Evolutionary conservation across 345 rosid genomes (phyloP), one percentile per base, ranked within the genome.

Genomic region (Tarenaya hassleriana): DNA sequence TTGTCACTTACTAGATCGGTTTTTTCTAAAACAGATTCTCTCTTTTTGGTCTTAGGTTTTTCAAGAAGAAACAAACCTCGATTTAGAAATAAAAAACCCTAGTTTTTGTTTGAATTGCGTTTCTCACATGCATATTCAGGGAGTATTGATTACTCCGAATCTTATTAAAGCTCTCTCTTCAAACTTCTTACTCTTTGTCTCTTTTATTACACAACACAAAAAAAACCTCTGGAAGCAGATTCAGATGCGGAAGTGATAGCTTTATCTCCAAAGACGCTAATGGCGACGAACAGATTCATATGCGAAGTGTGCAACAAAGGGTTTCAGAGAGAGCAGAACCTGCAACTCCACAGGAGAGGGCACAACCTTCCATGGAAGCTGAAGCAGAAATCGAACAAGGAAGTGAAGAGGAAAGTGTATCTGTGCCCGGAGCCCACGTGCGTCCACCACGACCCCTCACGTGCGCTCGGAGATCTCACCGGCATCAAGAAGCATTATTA

Each of bases 301-400:
- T 84, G 94, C 52, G 94, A 81, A 69, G 88, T 84, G 60, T 84
- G 94, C 80, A 81, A 81, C 66, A 84, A 81, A 72, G 94, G 94
- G 43, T 84, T 84, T 57, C 88, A 81, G 67, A 79, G 94, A 69
- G 94, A 81, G 68, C 94, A 84, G 50, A 84, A 84, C 58, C 68
- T 84, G 61, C 94, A 84, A 56, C 94, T 84, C 17, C 94, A 84
- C 70, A 72, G 94, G 74, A 81, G 89, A 79, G 94, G 94, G 73
- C 94, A 84, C 69, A 84, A 81, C 56, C 69, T 84, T 34, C 94
- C 94, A 53, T 84, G 89, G 89, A 84, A 79, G 54, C 84, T 84
- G 10, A 84, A 65, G 62, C 88, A 81, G 69, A 84, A 84, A 68
- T 79, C 75, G 10, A 79, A 80, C 63, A 77, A 77, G 68, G 89